Conservation (phyloP, 768 basidiomycete species). For the Xerocomellus dryophilus region DNA sequence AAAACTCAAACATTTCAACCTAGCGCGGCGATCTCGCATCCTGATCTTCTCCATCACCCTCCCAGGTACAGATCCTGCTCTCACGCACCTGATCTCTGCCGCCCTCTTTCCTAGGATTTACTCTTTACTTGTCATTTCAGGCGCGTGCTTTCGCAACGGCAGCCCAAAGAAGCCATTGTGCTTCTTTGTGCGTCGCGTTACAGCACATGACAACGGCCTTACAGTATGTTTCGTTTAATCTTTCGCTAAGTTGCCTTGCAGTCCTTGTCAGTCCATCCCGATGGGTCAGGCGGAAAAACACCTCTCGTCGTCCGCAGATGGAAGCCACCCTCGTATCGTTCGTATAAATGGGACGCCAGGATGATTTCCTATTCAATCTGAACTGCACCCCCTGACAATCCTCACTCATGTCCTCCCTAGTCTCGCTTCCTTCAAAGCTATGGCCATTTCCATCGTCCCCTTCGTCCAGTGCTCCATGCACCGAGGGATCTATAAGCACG, state of each 20-base stretch:
- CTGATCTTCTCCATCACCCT: slow-evolving; percentile 20
- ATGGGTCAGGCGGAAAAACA: slow-evolving; percentile 19
- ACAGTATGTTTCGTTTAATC: slow-evolving; percentile 23
- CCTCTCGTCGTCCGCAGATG: slow-evolving; percentile 19
- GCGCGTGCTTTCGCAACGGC: slow-evolving; percentile 4
- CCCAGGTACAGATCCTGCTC: slow-evolving; percentile 14
- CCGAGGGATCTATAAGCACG: slow-evolving; percentile 22
- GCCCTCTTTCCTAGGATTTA: slow-evolving; percentile 15
- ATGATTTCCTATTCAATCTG: slow-evolving; percentile 3
- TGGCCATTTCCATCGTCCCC: slow-evolving; percentile 2
- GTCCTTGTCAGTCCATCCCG: slow-evolving; percentile 12
- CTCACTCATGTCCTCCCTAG: slow-evolving; percentile 17
- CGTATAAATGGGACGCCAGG: slow-evolving; percentile 27
- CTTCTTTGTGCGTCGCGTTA: slow-evolving; percentile 28
- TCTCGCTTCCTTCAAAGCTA: slow-evolving; percentile 6
- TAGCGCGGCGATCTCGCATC: slow-evolving; percentile 30
- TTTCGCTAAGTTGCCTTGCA: slow-evolving; percentile 27
- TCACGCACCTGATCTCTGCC: slow-evolving; percentile 11
- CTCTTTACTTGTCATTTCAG: slow-evolving; percentile 10
- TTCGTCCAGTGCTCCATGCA: slow-evolving; percentile 8
- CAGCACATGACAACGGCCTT: slow-evolving; percentile 29
- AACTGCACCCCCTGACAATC: slow-evolving; percentile 3
- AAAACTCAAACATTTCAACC: slow-evolving; percentile 22
- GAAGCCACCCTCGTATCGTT: slow-evolving; percentile 20
- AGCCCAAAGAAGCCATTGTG: slow-evolving; percentile 15